Percentiles rank a stretch among this genome's conserved stretches.
Evolutionary conservation across 2,329 filamentous ascomycete species (phyloP).

Genomic region (Pseudovirgaria hyperparasitica): DNA sequence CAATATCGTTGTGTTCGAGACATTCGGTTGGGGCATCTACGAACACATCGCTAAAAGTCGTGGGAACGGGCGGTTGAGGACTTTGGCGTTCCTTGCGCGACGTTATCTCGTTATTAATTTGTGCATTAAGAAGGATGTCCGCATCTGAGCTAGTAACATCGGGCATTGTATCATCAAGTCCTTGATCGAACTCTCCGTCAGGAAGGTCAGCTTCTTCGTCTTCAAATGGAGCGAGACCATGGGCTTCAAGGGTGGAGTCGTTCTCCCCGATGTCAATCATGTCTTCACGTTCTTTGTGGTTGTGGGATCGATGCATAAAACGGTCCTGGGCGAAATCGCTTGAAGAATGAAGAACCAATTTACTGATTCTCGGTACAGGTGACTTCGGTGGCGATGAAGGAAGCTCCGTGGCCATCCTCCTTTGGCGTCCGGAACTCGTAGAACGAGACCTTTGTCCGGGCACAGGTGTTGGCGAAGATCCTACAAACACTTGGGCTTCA

Average conservation of each 20-base stretch:
- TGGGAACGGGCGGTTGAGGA: conserved; percentile 2
- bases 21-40: conserved; percentile 14
- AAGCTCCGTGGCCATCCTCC: conserved; percentile 14
- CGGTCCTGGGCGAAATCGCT: conserved; percentile 8
- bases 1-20: conserved; percentile 1
- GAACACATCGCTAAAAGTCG: conserved; percentile 11
- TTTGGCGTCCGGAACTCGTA: conserved; percentile 14
- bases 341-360: conserved; percentile 1
- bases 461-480: conserved; percentile 23
- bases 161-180: conserved; percentile 6
- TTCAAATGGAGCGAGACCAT: not conserved
- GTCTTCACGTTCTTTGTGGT: conserved; percentile 18
- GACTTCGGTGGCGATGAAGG: conserved; percentile 22
- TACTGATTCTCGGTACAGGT: conserved; percentile 4
- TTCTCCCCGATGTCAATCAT: conserved; percentile 19
- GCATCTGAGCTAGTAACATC: conserved; percentile 18
- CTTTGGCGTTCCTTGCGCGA: conserved; percentile 9
- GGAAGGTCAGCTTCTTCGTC: conserved; percentile 3
- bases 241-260: conserved; percentile 4
- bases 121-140: conserved; percentile 20
- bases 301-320: conserved; percentile 2
- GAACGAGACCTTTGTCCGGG: no score
- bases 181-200: no score
- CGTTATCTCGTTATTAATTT: conserved; percentile 22
- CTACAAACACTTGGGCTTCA: conserved; percentile 18